Base-by-base conservation (phyloP, 1,139 yeast genomes). In the Yamadazyma triangularis region DNA sequence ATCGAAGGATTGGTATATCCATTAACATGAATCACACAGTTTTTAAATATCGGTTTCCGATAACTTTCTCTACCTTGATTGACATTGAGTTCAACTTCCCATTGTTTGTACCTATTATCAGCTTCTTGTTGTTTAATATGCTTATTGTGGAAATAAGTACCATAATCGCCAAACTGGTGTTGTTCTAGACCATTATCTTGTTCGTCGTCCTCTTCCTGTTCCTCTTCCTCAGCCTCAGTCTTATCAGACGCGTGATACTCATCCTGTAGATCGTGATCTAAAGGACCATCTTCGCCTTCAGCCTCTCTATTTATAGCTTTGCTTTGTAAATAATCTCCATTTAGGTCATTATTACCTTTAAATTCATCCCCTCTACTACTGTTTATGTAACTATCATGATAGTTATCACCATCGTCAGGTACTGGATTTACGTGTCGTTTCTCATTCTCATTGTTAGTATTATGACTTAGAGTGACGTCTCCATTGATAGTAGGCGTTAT, bases 1-100 rank as follows among this genome's bases (percentile, higher is more conserved):
- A 87, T 70, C 5, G 91, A 77, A 0, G 97, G 96, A 3, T 58
- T 59, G 0, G 97, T 91, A 47, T 82, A 78, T 0, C 98, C 98
- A 48, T 88, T 89, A 14, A 91, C 87, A 50, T 81, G 79, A 4
- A 89, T 68, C 1, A 64, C 58, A 50, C 91, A 84, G 2, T 71
- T 77, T 31, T 57, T 47, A 49, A 91, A 88, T 0, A 88, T 59
- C 1, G 62, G 65, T 0, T 35, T 44, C 12, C 46, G 41, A 7
- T 45, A 24, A 32, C 41, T 19, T 30, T 38, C 34, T 32, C 50
- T 38, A 10, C 48, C 51, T 36, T 52, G 50, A 10, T 48, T 45
- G 12, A 50, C 46, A 11, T 67, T 51, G 22, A 76, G 53, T 32
- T 64, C 55, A 21, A 50, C 47, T 25, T 77, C 74, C 73, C 80